phyloP scores from a whole-genome alignment of 495 filamentous ascomycete species.

The Podospora pseudocomata region DNA sequence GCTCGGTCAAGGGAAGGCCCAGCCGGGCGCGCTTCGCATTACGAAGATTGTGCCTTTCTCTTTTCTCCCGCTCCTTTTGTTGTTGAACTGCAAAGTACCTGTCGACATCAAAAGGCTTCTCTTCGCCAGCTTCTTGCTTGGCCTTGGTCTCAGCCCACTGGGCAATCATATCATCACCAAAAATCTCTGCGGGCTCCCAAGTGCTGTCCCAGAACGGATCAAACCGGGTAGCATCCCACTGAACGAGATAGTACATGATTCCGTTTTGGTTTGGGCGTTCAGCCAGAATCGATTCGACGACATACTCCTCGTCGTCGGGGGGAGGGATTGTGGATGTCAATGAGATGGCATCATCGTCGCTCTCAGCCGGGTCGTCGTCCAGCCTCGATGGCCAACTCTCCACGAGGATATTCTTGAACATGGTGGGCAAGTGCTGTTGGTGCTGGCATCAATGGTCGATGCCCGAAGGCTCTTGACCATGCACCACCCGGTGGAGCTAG shows the following conservation, averaged over 20 bases:
- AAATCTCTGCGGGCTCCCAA: slow-evolving; percentile 61
- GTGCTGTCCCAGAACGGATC: slow-evolving; percentile 47
- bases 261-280: slow-evolving; percentile 43
- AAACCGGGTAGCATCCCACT: slow-evolving; percentile 59
- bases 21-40: slow-evolving; percentile 43
- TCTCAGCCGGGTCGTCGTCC: slow-evolving; percentile 13
- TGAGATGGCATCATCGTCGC: slow-evolving; percentile 58
- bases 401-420: slow-evolving; percentile 1
- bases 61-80: slow-evolving; percentile 27
- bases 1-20: slow-evolving; percentile 29
- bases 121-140: slow-evolving; percentile 40
- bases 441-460: neutral
- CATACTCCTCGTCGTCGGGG: slow-evolving; percentile 40
- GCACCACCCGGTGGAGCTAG: neutral
- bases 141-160: slow-evolving; percentile 55
- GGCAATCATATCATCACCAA: slow-evolving; percentile 46
- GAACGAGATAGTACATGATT: slow-evolving; percentile 54
- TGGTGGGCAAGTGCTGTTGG: neutral
- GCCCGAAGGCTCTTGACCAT: neutral
- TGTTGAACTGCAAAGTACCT: slow-evolving; percentile 39
- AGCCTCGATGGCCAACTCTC: neutral
- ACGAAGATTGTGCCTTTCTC: slow-evolving; percentile 46
- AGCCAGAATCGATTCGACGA: slow-evolving; percentile 50
- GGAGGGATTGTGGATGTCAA: slow-evolving; percentile 54
- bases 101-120: slow-evolving; percentile 47